Conservation (phyloP, 1,284 basidiomycete genomes). For the Ceratobasidium sp. region DNA sequence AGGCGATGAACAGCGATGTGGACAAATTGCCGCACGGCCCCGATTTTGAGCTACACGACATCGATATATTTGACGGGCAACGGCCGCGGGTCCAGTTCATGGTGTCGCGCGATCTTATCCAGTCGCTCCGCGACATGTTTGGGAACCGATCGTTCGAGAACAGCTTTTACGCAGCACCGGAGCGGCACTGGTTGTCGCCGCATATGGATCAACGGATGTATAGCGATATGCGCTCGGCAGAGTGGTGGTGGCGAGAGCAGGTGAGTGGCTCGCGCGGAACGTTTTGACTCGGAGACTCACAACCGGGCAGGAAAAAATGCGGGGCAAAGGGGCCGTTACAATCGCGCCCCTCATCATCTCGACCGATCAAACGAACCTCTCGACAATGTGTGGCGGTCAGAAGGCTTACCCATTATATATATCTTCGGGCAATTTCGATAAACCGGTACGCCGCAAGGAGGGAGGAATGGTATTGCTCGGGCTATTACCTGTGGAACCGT, state of each 20-base stretch:
- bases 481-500: slow-evolving; percentile 43
- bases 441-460: slow-evolving; percentile 27
- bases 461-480: slow-evolving; percentile 32
- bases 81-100: not conserved
- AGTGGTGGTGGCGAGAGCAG: slow-evolving; percentile 24
- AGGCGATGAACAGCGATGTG: not conserved
- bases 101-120: not conserved
- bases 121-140: not conserved
- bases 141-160: not conserved
- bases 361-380: slow-evolving; percentile 15
- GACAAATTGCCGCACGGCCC: slow-evolving; percentile 27
- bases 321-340: not conserved
- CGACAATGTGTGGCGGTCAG: slow-evolving; percentile 30
- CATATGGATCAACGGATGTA: not conserved
- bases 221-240: not conserved
- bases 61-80: slow-evolving; percentile 6
- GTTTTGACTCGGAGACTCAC: not conserved
- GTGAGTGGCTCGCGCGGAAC: not conserved
- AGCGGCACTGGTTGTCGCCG: not conserved
- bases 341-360: slow-evolving; percentile 12
- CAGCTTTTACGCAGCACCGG: not conserved
- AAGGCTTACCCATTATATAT: slow-evolving; percentile 29
- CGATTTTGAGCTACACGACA: not conserved
- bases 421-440: slow-evolving; percentile 41
- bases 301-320: not conserved